These are phyloP conservation scores for Aspergillus asperescens DNA, from an alignment of 495 filamentous ascomycete species.

Conservation along the genomic window DNA sequence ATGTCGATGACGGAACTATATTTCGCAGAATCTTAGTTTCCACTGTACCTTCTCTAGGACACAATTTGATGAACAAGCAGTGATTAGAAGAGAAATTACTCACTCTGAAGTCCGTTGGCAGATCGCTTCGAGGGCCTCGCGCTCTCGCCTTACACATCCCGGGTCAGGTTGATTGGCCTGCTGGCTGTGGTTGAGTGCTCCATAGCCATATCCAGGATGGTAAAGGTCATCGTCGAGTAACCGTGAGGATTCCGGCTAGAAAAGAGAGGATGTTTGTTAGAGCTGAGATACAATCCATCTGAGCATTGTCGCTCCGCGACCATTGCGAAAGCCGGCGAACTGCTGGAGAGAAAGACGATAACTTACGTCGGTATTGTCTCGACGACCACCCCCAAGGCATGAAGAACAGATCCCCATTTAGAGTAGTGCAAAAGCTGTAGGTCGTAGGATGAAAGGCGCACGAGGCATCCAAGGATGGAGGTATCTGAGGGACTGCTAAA, in stretches of 20 bases:
- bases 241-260: constrained; percentile 46
- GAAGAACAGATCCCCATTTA: constrained; percentile 51
- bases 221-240: constrained; percentile 50
- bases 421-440: constrained; percentile 6
- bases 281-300: no score
- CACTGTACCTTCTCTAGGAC: background rate
- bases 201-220: constrained; percentile 45
- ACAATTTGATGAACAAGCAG: background rate
- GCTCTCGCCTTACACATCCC: constrained; percentile 45
- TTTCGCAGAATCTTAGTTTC: background rate
- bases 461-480: constrained; percentile 24
- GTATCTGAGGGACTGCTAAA: background rate
- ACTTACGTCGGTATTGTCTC: constrained; percentile 44
- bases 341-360: background rate
- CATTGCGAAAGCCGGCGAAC: constrained; percentile 15
- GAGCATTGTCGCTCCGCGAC: no score
- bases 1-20: constrained; percentile 45
- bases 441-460: constrained; percentile 22
- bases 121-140: constrained; percentile 49
- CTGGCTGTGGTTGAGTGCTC: constrained; percentile 36
- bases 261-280: constrained; percentile 20
- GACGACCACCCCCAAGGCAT: constrained; percentile 45
- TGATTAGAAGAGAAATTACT: constrained; percentile 9
- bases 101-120: constrained; percentile 51
- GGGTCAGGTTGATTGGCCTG: constrained; percentile 43